Conservation (phyloP, 768 basidiomycete species). For the Lentinula edodes region DNA sequence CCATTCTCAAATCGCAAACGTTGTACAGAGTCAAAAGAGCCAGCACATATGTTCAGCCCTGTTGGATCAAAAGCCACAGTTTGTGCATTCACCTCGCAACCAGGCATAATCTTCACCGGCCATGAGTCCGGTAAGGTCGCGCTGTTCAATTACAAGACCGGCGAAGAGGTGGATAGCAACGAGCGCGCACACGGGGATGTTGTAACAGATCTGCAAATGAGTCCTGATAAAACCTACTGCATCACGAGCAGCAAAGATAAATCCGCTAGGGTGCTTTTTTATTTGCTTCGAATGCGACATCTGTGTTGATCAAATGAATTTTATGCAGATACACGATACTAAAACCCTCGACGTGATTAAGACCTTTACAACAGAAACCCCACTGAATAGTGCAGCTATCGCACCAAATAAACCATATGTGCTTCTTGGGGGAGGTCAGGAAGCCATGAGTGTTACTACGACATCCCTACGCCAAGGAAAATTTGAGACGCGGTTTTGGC, state of each 20-base stretch:
- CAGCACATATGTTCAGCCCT: conserved; percentile 75
- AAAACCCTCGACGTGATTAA: conserved; percentile 89
- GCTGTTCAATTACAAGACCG: conserved; percentile 82
- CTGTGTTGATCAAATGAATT: not conserved
- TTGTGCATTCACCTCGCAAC: conserved; percentile 80
- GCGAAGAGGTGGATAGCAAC: conserved; percentile 78
- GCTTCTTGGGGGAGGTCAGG: conserved; percentile 94
- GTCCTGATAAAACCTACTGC: conserved; percentile 89
- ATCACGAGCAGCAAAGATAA: conserved; percentile 97
- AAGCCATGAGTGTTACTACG: conserved; percentile 95
- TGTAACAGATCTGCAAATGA: conserved; percentile 91
- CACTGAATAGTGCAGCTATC: conserved; percentile 89
- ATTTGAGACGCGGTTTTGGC: conserved; percentile 98
- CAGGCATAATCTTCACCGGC: conserved; percentile 81
- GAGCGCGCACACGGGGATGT: conserved; percentile 84
- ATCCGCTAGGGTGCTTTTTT: conserved; percentile 70
- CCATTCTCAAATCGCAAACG: not conserved
- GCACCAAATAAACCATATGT: conserved; percentile 84
- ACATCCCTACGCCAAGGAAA: conserved; percentile 92
- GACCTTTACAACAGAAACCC: conserved; percentile 89
- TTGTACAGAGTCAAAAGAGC: conserved; percentile 65
- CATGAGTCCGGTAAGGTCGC: conserved; percentile 97
- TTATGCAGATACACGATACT: conserved; percentile 73
- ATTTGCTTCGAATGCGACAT: not conserved
- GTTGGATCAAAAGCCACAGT: conserved; percentile 96